Evolutionary conservation across 2,329 filamentous ascomycete genomes (phyloP).

Genomic region (Didymella keratinophila): DNA sequence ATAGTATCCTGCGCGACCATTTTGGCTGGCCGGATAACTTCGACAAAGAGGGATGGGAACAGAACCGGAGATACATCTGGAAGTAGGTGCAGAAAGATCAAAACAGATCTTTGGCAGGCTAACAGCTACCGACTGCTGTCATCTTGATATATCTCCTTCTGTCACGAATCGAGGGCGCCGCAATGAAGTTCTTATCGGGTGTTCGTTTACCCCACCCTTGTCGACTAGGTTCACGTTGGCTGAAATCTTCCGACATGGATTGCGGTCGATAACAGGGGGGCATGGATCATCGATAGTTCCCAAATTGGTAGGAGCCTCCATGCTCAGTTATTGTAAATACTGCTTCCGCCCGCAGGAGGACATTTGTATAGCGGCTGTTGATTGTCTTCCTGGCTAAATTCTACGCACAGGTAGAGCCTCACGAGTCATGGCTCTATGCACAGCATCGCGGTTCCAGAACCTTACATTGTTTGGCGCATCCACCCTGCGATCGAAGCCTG

Average conservation of each 20-base stretch:
- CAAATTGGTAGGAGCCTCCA: background rate
- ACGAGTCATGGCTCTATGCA: background rate
- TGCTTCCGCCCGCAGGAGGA: background rate
- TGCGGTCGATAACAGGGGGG: background rate
- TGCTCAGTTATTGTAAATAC: background rate
- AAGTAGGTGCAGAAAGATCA: background rate
- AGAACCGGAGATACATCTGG: background rate
- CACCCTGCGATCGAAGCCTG: background rate
- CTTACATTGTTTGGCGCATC: background rate
- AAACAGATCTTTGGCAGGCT: no score
- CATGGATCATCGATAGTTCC: background rate
- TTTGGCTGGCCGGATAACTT: conserved; percentile 8
- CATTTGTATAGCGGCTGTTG: background rate
- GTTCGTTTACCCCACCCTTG: background rate
- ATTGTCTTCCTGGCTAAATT: no score
- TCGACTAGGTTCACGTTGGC: background rate
- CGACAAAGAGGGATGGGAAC: background rate
- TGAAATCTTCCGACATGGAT: background rate
- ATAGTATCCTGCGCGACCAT: background rate
- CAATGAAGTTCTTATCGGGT: background rate
- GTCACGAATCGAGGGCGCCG: no score
- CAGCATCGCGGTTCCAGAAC: background rate
- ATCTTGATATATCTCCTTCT: no score
- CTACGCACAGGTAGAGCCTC: background rate
- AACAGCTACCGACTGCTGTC: no score